phyloP scores from a whole-genome alignment of 1,284 basidiomycete species.

The Ustilago bromivora region DNA sequence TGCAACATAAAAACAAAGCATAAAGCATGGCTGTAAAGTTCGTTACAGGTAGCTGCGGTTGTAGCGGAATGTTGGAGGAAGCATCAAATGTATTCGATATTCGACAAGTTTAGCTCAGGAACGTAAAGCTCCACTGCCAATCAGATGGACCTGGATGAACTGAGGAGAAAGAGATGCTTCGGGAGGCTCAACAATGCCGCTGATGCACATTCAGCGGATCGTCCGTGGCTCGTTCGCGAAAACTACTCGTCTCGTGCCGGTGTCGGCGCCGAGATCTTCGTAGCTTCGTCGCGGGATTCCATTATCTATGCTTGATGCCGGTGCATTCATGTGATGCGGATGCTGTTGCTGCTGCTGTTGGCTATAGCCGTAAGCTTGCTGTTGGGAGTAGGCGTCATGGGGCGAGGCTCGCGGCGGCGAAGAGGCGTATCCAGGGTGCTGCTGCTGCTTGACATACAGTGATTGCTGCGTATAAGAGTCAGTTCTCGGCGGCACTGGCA shows the following conservation, averaged over 20 bases:
- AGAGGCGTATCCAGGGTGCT: conserved; percentile 19
- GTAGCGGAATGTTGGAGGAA: neutral
- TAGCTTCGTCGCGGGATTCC: conserved; percentile 32
- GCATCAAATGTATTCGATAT: neutral
- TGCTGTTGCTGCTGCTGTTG: conserved; percentile 29
- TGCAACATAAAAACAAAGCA: neutral
- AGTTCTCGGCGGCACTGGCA: conserved; percentile 26
- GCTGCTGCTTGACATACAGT: conserved; percentile 21
- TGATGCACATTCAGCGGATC: conserved; percentile 40
- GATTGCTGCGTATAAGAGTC: conserved; percentile 13
- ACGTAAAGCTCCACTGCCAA: neutral
- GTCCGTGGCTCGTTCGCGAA: conserved; percentile 41
- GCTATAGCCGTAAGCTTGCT: conserved; percentile 17
- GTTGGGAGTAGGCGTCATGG: conserved; percentile 14
- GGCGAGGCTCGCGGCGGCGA: conserved; percentile 20
- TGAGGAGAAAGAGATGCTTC: neutral
- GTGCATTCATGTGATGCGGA: conserved; percentile 17
- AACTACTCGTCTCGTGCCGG: conserved; percentile 32
- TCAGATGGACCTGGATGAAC: neutral
- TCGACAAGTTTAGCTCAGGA: neutral
- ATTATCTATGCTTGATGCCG: conserved; percentile 6
- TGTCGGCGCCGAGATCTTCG: conserved; percentile 27
- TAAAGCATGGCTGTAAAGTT: neutral
- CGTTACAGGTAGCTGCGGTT: neutral
- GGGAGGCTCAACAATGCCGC: neutral